Conservation (phyloP, 2,329 filamentous ascomycete species). For the Ceratocystis cubensis region DNA sequence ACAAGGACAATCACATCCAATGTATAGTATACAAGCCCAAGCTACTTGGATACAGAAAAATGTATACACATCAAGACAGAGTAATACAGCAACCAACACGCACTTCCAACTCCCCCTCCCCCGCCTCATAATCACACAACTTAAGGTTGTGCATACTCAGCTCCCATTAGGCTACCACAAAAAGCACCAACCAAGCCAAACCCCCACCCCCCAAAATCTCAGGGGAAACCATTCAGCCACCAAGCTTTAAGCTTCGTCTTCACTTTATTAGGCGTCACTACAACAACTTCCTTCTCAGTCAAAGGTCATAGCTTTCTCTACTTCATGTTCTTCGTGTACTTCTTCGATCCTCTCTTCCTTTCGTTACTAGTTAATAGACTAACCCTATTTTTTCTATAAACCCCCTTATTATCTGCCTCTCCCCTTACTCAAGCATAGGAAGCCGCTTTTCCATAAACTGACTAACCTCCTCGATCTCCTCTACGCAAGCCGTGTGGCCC, state of each 20-base stretch:
- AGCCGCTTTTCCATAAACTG: slow-evolving; percentile 38
- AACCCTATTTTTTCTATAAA: not conserved
- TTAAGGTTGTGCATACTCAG: not conserved
- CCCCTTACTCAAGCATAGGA: slow-evolving; percentile 26
- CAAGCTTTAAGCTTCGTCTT: not conserved
- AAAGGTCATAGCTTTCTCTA: slow-evolving; percentile 3
- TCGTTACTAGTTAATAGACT: not conserved
- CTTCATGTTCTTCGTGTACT: not conserved
- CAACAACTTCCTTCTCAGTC: not conserved
- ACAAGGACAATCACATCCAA: not conserved
- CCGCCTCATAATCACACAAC: too few relatives aligned
- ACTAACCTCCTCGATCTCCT: slow-evolving; percentile 76
- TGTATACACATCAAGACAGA: not conserved
- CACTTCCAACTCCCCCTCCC: too few relatives aligned
- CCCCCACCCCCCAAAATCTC: not conserved
- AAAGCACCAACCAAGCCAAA: too few relatives aligned
- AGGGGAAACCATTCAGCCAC: not conserved
- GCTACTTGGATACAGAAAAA: not conserved
- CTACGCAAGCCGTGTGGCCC: slow-evolving; percentile 59
- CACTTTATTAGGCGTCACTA: not conserved
- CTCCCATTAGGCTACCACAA: not conserved
- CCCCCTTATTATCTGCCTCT: not conserved
- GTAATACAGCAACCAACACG: too few relatives aligned
- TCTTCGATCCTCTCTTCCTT: not conserved
- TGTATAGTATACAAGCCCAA: not conserved